Percentiles rank a stretch among this genome's conserved stretches.
These are phyloP conservation scores for Mediolabrus comicus DNA, from an alignment of 108 stramenopile genomes.

Conservation along the genomic window DNA sequence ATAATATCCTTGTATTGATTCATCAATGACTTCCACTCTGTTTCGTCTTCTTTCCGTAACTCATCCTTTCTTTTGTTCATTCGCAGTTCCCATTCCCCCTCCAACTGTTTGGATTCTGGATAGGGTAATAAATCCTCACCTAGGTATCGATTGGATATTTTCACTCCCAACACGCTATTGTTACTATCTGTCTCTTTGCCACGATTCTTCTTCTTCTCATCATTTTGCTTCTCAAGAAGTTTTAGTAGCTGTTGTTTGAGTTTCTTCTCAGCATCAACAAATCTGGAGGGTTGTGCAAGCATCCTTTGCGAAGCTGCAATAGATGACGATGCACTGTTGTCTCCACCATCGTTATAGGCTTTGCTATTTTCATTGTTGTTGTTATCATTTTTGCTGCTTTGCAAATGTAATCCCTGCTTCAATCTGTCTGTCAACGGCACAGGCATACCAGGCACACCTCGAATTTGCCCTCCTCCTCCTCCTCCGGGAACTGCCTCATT, in stretches of 20 bases:
- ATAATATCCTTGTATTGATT: slow-evolving; percentile 24
- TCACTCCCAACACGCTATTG: slow-evolving; percentile 31
- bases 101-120: slow-evolving; percentile 21
- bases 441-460: slow-evolving; percentile 26
- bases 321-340: neutral
- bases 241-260: slow-evolving; percentile 38
- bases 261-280: slow-evolving; percentile 45
- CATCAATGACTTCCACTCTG: slow-evolving; percentile 35
- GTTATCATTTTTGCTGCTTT: neutral
- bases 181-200: slow-evolving; percentile 8
- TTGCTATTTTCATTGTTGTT: neutral
- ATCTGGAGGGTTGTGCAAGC: slow-evolving; percentile 29
- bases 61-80: slow-evolving; percentile 34
- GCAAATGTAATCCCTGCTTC: neutral
- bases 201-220: slow-evolving; percentile 13
- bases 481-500: too few species aligned
- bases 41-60: slow-evolving; percentile 24
- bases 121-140: slow-evolving; percentile 46
- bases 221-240: slow-evolving; percentile 33
- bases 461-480: slow-evolving; percentile 7
- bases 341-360: neutral
- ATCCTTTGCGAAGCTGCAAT: slow-evolving; percentile 19
- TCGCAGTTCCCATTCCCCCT: slow-evolving; percentile 24
- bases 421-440: slow-evolving; percentile 14
- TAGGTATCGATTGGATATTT: slow-evolving; percentile 43